These are phyloP conservation scores for Citrullus colocynthis DNA, from an alignment of 306 rosid species.

Conservation along the genomic window DNA sequence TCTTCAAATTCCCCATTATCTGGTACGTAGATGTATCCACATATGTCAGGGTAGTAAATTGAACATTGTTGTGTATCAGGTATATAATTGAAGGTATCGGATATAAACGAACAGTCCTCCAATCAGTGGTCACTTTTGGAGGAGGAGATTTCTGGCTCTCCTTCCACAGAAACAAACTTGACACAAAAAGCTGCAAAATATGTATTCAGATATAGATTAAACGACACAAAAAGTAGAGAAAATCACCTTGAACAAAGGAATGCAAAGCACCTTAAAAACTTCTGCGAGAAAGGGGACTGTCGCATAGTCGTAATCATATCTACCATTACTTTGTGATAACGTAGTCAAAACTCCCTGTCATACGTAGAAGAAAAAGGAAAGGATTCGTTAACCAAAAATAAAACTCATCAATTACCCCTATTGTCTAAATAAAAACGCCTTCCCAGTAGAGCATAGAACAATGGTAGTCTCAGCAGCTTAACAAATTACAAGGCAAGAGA, in stretches of 20 bases:
- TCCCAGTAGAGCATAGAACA: too few relatives aligned
- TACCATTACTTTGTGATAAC: slow-evolving; percentile 69
- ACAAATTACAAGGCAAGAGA: neutral
- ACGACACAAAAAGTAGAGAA: neutral
- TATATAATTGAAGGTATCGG: slow-evolving; percentile 82
- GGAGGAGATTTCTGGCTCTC: slow-evolving; percentile 46
- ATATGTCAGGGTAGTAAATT: slow-evolving; percentile 75
- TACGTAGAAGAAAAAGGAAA: neutral
- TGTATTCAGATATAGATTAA: neutral
- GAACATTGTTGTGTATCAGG: slow-evolving; percentile 73
- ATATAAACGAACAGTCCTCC: slow-evolving; percentile 58
- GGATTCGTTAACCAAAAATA: neutral
- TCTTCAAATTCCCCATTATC: slow-evolving; percentile 95
- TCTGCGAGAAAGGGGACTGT: slow-evolving; percentile 95
- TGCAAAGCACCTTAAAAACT: slow-evolving; percentile 49
- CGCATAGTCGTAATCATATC: slow-evolving; percentile 69
- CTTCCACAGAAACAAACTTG: slow-evolving; percentile 71
- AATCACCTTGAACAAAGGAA: neutral
- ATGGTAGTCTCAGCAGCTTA: neutral
- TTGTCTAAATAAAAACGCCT: too few relatives aligned
- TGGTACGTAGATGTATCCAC: slow-evolving; percentile 96
- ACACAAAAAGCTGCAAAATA: slow-evolving; percentile 56
- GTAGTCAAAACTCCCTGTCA: slow-evolving; percentile 79
- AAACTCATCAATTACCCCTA: too few relatives aligned
- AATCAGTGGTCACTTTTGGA: slow-evolving; percentile 75